phyloP scores from a whole-genome alignment of 1,139 yeast species.

The Schwanniomyces etchellsii region DNA sequence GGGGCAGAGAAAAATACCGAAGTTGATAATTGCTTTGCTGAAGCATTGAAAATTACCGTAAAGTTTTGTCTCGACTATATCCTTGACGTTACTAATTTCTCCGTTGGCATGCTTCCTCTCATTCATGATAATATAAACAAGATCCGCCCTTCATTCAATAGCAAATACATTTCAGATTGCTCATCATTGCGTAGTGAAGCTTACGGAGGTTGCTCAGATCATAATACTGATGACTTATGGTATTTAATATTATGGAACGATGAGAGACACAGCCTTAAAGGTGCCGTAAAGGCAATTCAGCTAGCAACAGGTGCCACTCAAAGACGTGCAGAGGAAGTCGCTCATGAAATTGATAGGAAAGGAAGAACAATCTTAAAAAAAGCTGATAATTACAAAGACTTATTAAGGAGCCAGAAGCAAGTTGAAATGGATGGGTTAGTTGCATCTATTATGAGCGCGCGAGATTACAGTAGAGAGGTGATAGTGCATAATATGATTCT shows the following conservation, averaged over 20 bases:
- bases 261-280: constrained; percentile 56
- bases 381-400: constrained; percentile 12
- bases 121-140: constrained; percentile 23
- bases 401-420: constrained; percentile 20
- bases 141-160: constrained; percentile 13
- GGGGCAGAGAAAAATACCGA: constrained; percentile 3
- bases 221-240: constrained; percentile 27
- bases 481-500: constrained; percentile 35
- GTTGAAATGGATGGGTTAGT: constrained; percentile 49
- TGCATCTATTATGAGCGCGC: constrained; percentile 46
- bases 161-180: constrained; percentile 21
- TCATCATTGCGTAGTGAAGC: constrained; percentile 22
- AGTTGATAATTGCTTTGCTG: constrained; percentile 10
- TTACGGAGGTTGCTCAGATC: constrained; percentile 26
- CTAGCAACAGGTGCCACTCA: constrained; percentile 25
- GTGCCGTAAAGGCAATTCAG: constrained; percentile 38
- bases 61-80: constrained; percentile 40
- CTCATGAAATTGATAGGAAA: constrained; percentile 26
- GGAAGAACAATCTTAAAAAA: constrained; percentile 27
- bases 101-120: constrained; percentile 30
- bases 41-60: constrained; percentile 24
- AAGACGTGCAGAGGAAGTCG: constrained; percentile 24
- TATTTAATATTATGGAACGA: constrained; percentile 65
- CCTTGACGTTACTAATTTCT: constrained; percentile 38
- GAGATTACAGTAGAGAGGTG: constrained; percentile 45